Percentiles rank a stretch among this genome's conserved stretches.
These are phyloP conservation scores for Leptosphaerulina australis DNA, from an alignment of 2,329 filamentous ascomycete genomes.

Conservation along the genomic window DNA sequence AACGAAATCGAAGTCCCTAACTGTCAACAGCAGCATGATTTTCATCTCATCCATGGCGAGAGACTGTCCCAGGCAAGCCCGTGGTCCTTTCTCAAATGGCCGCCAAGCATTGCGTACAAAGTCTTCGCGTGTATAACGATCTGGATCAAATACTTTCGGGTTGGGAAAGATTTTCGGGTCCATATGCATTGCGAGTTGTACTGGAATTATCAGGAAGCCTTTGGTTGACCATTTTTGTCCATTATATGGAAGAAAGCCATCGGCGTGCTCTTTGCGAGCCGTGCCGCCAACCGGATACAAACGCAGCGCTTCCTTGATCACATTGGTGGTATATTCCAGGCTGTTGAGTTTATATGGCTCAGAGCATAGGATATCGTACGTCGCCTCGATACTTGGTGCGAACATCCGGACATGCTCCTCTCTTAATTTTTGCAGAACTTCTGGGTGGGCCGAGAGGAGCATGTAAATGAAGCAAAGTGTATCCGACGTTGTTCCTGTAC, in stretches of 20 bases:
- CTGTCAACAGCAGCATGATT: slow-evolving; percentile 57
- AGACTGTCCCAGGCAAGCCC: slow-evolving; percentile 65
- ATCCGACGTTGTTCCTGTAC: slow-evolving; percentile 52
- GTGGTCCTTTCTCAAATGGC: slow-evolving; percentile 61
- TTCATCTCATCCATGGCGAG: slow-evolving; percentile 61
- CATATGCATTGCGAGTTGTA: slow-evolving; percentile 48
- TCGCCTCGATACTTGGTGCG: slow-evolving; percentile 49
- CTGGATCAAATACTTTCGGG: slow-evolving; percentile 38
- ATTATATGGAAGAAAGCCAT: slow-evolving; percentile 47
- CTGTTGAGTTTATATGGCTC: slow-evolving; percentile 57
- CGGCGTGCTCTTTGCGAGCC: slow-evolving; percentile 49
- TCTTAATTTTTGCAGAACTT: slow-evolving; percentile 41
- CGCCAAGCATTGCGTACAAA: slow-evolving; percentile 58
- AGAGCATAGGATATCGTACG: slow-evolving; percentile 49
- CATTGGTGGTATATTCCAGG: slow-evolving; percentile 59
- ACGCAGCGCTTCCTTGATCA: slow-evolving; percentile 61
- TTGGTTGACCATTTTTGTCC: slow-evolving; percentile 54
- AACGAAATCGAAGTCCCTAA: slow-evolving; percentile 58
- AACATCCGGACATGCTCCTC: slow-evolving; percentile 62
- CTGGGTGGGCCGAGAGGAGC: slow-evolving; percentile 38
- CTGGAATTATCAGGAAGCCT: slow-evolving; percentile 52
- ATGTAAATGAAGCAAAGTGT: slow-evolving; percentile 40
- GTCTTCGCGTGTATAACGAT: slow-evolving; percentile 49
- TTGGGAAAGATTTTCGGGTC: slow-evolving; percentile 35
- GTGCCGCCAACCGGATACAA: slow-evolving; percentile 58